phyloP scores from a whole-genome alignment of 306 rosid species.

The Inga laurina region DNA sequence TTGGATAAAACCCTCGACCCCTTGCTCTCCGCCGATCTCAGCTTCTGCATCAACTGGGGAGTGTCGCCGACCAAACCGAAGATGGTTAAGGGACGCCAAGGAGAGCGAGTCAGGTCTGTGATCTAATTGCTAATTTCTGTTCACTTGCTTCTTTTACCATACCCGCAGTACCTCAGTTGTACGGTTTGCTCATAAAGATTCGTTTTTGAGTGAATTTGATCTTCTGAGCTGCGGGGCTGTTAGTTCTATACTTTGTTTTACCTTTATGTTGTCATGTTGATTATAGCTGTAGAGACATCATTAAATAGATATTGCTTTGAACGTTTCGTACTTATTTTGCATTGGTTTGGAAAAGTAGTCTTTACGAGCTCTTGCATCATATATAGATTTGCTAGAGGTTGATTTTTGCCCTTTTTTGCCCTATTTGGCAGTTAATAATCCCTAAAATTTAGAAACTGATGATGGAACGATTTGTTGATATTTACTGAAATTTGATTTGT shows the following conservation, averaged over 20 bases:
- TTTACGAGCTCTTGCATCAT: neutral
- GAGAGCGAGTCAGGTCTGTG: constrained; percentile 84
- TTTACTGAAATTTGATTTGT: neutral
- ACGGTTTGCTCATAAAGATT: neutral
- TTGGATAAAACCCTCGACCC: neutral
- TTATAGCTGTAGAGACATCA: neutral
- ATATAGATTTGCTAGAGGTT: neutral
- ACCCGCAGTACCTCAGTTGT: neutral
- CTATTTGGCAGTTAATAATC: neutral
- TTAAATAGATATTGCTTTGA: neutral
- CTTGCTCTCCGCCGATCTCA: neutral
- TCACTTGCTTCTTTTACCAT: neutral
- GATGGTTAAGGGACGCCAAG: constrained; percentile 90
- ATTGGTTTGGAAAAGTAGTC: neutral
- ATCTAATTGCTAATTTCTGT: neutral
- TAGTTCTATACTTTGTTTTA: too few species aligned
- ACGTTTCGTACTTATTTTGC: neutral
- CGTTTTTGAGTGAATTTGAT: neutral
- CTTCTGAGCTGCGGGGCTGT: neutral
- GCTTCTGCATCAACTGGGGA: constrained; percentile 10
- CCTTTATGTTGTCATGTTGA: neutral
- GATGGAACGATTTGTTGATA: neutral
- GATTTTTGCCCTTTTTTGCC: neutral
- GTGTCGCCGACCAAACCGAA: constrained; percentile 17
- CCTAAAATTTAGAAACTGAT: neutral